These are phyloP conservation scores for Guillardia theta DNA, from an alignment of 78 protist species.

Conservation along the genomic window DNA sequence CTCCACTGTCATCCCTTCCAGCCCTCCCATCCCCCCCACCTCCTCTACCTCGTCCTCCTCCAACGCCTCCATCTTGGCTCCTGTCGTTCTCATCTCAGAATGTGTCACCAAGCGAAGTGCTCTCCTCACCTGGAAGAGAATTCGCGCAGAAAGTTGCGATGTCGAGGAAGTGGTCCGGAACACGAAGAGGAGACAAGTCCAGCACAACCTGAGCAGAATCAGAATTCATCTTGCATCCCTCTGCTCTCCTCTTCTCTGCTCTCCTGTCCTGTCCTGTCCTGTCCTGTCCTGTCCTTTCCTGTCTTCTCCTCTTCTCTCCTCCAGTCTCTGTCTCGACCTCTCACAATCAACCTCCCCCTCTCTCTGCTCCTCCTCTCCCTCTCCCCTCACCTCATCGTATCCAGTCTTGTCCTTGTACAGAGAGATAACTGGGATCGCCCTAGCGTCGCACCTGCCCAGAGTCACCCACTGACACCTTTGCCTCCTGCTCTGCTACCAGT, in stretches of 20 bases:
- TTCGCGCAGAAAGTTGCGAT: background rate
- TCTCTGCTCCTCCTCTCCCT: background rate
- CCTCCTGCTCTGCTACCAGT: background rate
- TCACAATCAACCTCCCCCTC: background rate
- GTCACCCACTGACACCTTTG: background rate
- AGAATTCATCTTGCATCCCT: background rate
- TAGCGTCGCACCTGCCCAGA: conserved; percentile 2
- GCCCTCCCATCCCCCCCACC: background rate
- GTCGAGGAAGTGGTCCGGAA: background rate
- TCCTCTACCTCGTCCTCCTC: background rate
- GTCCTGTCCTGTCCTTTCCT: background rate
- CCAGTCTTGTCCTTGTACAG: background rate
- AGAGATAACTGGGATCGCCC: background rate
- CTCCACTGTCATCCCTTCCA: background rate
- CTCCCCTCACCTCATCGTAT: background rate
- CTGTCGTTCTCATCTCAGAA: background rate
- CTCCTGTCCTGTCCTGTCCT: background rate
- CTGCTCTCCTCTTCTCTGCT: background rate
- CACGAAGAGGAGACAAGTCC: conserved; percentile 40
- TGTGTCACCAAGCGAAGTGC: background rate
- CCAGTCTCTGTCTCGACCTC: background rate
- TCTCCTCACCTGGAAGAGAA: background rate
- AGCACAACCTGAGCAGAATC: background rate
- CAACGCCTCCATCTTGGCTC: background rate
- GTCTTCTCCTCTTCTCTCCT: background rate